Percentiles rank a stretch among this genome's conserved stretches.
Evolutionary conservation across 176 grass and related monocot species (phyloP).

Genomic region (Musa troglodytarum): DNA sequence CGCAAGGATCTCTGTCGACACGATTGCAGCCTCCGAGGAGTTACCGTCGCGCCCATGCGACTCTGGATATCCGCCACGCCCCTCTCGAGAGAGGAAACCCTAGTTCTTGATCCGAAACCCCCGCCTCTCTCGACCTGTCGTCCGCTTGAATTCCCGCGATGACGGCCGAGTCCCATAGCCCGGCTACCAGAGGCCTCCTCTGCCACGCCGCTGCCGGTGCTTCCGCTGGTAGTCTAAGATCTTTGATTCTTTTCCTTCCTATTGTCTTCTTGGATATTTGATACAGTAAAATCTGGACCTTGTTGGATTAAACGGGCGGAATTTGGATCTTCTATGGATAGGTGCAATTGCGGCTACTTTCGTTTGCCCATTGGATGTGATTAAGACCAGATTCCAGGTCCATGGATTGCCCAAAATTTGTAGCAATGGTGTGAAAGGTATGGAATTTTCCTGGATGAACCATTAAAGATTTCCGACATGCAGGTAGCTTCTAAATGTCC

Average conservation of each 20-base stretch:
- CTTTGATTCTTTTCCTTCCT: not conserved
- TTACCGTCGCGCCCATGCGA: slow-evolving; percentile 21
- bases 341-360: slow-evolving; percentile 89
- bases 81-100: slow-evolving; percentile 12
- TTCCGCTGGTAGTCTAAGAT: slow-evolving; percentile 49
- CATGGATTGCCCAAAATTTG: slow-evolving; percentile 54
- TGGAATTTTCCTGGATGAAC: slow-evolving; percentile 4
- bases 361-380: slow-evolving; percentile 90
- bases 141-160: slow-evolving; percentile 33
- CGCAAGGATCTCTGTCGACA: no score
- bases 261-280: no score
- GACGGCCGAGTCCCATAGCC: slow-evolving; percentile 33
- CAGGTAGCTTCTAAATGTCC: not conserved
- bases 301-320: not conserved
- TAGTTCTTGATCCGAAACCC: not conserved
- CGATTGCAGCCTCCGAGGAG: not conserved
- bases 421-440: slow-evolving; percentile 40
- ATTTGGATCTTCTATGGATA: slow-evolving; percentile 22
- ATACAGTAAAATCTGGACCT: not conserved
- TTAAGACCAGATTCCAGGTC: slow-evolving; percentile 98
- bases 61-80: slow-evolving; percentile 3
- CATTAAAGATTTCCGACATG: not conserved
- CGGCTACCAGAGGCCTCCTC: slow-evolving; percentile 40
- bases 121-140: not conserved
- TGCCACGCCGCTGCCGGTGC: slow-evolving; percentile 66